Evolutionary conservation across 768 basidiomycete genomes (phyloP), one percentile per base, ranked within the genome.

Genomic region (Podaxis pistillaris): DNA sequence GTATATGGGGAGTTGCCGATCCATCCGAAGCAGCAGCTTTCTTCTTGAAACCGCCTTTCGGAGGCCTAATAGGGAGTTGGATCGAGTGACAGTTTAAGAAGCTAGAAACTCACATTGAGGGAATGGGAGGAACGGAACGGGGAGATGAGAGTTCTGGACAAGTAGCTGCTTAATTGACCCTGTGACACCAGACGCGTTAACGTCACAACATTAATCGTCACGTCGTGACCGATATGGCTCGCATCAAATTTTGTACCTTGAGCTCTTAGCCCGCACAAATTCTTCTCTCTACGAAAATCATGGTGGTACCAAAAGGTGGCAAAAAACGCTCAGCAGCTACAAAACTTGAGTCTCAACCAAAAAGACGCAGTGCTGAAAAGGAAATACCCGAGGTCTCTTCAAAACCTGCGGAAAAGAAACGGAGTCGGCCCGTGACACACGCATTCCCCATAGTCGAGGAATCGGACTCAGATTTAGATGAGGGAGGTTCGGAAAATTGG

Each of bases 351-450:
- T 81, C 3, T 78, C 76, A 59, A 12, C 74, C 24, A 7, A 89
- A 90, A 75, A 88, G 86, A 71, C 69, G 72, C 1, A 83, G 82
- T 64, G 63, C 80, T 4, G 81, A 81, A 41, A 76, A 77, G 26
- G 60, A 62, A 22, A 3, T 46, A 50, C 62, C 72, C 38, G 63
- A 55, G 56, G 76, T 22, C 19, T 5, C 24, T 28, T 26, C 57
- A 33, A 52, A 60, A 33, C n/a, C 79, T 67, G 68, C 73, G 57
- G 74, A 77, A 62, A 83, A 82, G 72, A 86, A 83, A 72, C 82
- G 89, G n/a, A 85, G 83, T 67, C 76, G 75, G 44, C 88, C 88
- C 13, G 81, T 90, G 2, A 89, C 88, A 41, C 73, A 68, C 37
- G 68, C 72, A 63, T 68, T 65, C 30, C 64, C 67, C 13, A 67